phyloP scores from a whole-genome alignment of 2,329 filamentous ascomycete species.

The Pseudocercospora fuligena region DNA sequence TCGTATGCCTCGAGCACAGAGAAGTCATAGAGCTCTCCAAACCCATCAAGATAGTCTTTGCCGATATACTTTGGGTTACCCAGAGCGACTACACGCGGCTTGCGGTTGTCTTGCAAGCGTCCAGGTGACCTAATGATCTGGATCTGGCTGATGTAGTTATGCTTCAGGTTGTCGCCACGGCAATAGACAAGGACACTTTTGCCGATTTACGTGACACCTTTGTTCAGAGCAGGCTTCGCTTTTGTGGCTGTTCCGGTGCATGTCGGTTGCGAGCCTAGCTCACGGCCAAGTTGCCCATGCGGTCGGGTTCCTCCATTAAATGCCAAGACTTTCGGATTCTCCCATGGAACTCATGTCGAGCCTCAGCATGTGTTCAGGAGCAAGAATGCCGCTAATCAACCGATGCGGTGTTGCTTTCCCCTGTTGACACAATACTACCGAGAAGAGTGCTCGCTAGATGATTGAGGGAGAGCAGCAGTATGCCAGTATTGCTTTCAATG shows the following conservation, averaged over 20 bases:
- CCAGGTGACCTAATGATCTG: slow-evolving; percentile 14
- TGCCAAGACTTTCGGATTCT: not conserved
- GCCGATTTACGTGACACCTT: not conserved
- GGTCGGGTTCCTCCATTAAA: not conserved
- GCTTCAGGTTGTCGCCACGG: not conserved
- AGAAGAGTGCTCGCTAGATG: too few relatives aligned
- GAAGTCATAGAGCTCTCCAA: slow-evolving; percentile 47
- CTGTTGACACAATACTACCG: too few relatives aligned
- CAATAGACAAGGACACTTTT: not conserved
- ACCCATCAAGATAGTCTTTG: slow-evolving; percentile 48
- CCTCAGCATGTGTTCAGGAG: too few relatives aligned
- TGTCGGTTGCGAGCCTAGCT: too few relatives aligned
- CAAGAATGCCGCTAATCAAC: not conserved
- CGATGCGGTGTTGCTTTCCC: not conserved
- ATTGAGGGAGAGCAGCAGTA: too few relatives aligned
- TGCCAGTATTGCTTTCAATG: too few relatives aligned
- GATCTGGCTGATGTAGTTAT: not conserved
- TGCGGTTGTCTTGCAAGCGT: slow-evolving; percentile 27
- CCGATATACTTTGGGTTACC: slow-evolving; percentile 48
- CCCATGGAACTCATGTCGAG: not conserved
- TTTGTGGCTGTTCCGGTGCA: not conserved
- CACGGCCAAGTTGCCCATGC: too few relatives aligned
- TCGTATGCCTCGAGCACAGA: slow-evolving; percentile 47
- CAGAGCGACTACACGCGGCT: slow-evolving; percentile 51
- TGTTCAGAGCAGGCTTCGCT: not conserved